Base-by-base conservation (phyloP, 768 basidiomycete species). In the Tylopilus sp. region DNA sequence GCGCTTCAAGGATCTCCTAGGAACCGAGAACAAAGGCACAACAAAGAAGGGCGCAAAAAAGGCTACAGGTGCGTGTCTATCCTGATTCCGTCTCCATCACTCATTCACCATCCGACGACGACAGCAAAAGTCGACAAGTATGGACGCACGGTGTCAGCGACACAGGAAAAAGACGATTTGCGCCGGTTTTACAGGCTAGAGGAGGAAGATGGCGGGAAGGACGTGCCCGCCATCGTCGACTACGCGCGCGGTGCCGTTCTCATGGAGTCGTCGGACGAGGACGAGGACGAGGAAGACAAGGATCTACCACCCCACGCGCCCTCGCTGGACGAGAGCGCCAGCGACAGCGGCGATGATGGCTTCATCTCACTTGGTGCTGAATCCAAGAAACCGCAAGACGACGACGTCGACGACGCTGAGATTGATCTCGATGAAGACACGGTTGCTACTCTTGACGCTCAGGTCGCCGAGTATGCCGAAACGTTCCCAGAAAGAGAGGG, bases 201-300 rank as follows among this genome's bases (percentile, higher is more conserved):
- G 48, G 69, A 69, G 21, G 58, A 69, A 2, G 57, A 69, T 22
- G 59, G 63, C 5, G 64, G 62, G 23, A 60, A 61, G 21, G 61
- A 62, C n/a, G 30, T 20, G 5, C 61, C 69, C 18, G 44, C 70
- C 4, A 71, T 71, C 44, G 77, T 82, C 25, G 95, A 98, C 70
- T 89, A 87, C 62, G 97, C 97, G 44, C 87, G 97, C 52, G 97
- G 97, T 49, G 87, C 85, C 61, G 85, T 85, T 2, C 73, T 92
- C 11, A 78, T 98, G 58, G 86, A 93, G 63, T 95, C 93, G 10
- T 98, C 94, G 0, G 84, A 84, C 57, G 90, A 91, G 50, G 86
- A 84, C 57, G 90, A 91, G 50, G 86, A 83, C 40, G 82, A 82
- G 6, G 68, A 65, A 11, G 70, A 71, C 2, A 8, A 6, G 2